These are phyloP conservation scores for Claviceps capensis DNA, from an alignment of 2,329 filamentous ascomycete genomes.

Conservation along the genomic window DNA sequence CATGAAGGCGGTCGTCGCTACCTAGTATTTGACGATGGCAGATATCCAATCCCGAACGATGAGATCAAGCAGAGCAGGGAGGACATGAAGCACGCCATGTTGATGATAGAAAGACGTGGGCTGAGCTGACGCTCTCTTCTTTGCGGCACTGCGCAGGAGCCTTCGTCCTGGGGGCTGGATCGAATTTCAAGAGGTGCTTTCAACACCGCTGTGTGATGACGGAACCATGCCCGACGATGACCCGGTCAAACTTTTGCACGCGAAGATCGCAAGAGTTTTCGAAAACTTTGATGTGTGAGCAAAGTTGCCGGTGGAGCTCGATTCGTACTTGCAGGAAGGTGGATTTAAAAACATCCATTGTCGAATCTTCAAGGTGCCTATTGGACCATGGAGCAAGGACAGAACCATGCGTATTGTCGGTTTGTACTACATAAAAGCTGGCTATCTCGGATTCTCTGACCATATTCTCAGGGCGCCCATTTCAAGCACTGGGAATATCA, in stretches of 20 bases:
- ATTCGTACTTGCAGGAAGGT: slow-evolving; percentile 5
- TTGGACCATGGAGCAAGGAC: slow-evolving; percentile 22
- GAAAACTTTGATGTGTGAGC: slow-evolving; percentile 9
- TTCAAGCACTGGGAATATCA: too few species aligned
- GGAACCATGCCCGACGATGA: slow-evolving; percentile 14
- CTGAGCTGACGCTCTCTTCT: background rate
- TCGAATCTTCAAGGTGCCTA: slow-evolving; percentile 22
- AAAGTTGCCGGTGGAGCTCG: slow-evolving; percentile 8
- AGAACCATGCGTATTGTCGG: slow-evolving; percentile 20
- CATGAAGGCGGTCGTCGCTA: slow-evolving; percentile 13
- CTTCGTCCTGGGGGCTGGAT: slow-evolving; percentile 30
- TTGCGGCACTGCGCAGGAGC: background rate
- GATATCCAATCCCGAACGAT: slow-evolving; percentile 26
- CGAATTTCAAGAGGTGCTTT: slow-evolving; percentile 27
- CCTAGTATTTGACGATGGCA: slow-evolving; percentile 19
- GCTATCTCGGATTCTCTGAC: too few species aligned
- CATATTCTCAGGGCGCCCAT: too few species aligned
- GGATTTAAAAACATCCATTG: slow-evolving; percentile 16
- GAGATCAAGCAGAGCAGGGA: slow-evolving; percentile 24
- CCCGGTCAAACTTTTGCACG: slow-evolving; percentile 5
- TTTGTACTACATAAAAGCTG: too few species aligned
- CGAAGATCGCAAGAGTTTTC: slow-evolving; percentile 6
- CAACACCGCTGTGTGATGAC: slow-evolving; percentile 21
- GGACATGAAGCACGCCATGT: slow-evolving; percentile 26
- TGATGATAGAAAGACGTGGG: slow-evolving; percentile 9